Conservation (phyloP, 371 early-diverging fungal species). For the Apophysomyces variabilis region DNA sequence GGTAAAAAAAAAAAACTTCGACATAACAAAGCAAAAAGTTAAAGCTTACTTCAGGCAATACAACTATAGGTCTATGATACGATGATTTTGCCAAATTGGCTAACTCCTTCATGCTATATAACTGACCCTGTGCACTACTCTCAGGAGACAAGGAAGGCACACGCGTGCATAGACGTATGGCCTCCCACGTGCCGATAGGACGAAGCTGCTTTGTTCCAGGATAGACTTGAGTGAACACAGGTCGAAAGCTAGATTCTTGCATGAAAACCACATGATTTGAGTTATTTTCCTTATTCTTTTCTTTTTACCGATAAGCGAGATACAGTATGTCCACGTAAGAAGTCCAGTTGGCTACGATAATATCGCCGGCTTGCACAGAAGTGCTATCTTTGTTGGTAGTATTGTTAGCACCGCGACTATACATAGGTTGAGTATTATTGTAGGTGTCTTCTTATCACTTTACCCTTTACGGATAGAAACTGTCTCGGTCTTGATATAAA, state of each 20-base stretch:
- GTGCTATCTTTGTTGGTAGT: slow-evolving; percentile 21
- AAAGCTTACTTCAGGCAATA: slow-evolving; percentile 76
- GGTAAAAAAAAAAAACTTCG: too few species aligned
- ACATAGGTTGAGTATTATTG: neutral
- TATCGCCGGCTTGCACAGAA: slow-evolving; percentile 61
- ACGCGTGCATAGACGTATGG: slow-evolving; percentile 54
- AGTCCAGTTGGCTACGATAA: slow-evolving; percentile 83
- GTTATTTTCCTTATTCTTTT: neutral
- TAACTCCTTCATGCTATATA: slow-evolving; percentile 55
- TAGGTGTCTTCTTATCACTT: neutral
- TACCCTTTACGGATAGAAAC: slow-evolving; percentile 62
- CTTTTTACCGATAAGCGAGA: slow-evolving; percentile 62
- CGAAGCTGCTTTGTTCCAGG: slow-evolving; percentile 54
- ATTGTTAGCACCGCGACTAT: slow-evolving; percentile 23
- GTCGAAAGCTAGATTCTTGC: slow-evolving; percentile 54
- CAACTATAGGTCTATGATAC: slow-evolving; percentile 70
- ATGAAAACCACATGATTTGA: slow-evolving; percentile 8
- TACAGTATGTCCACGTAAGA: slow-evolving; percentile 87
- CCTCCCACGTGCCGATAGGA: slow-evolving; percentile 60
- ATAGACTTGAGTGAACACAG: slow-evolving; percentile 76
- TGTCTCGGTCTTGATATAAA: slow-evolving; percentile 59
- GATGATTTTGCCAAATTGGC: slow-evolving; percentile 51
- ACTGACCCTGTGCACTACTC: slow-evolving; percentile 15
- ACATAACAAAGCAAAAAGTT: neutral
- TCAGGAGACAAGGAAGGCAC: slow-evolving; percentile 47